These are phyloP conservation scores for Leucosporidium yakuticum DNA, from an alignment of 768 basidiomycete genomes.

Conservation along the genomic window DNA sequence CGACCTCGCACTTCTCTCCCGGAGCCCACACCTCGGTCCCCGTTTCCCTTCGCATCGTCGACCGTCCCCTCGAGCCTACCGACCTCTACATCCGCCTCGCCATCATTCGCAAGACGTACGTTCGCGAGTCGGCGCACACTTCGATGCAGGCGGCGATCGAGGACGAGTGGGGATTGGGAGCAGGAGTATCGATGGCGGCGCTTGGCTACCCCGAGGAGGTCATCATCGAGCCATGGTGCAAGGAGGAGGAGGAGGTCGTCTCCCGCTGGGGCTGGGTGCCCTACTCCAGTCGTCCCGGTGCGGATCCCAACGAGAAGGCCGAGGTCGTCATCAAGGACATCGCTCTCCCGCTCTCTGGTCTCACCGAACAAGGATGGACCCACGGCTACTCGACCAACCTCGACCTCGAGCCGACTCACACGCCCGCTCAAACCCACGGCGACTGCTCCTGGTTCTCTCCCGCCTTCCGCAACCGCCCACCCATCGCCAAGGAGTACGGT, in stretches of 20 bases:
- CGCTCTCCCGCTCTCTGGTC: conserved; percentile 27
- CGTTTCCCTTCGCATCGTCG: conserved; percentile 36
- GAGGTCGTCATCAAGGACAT: conserved; percentile 38
- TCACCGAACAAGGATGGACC: conserved; percentile 27
- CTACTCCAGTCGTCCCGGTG: conserved; percentile 34
- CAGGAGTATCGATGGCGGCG: conserved; percentile 16
- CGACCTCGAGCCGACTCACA: conserved; percentile 35
- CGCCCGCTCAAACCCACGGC: conserved; percentile 33
- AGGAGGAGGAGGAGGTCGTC: conserved; percentile 39
- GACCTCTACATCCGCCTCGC: conserved; percentile 40
- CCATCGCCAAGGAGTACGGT: conserved; percentile 33
- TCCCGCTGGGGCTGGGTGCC: conserved; percentile 38
- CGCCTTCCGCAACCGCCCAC: conserved; percentile 31
- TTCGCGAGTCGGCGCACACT: conserved; percentile 32
- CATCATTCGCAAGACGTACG: conserved; percentile 38
- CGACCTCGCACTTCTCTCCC: conserved; percentile 38
- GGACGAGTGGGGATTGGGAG: conserved; percentile 37
- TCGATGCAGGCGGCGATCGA: conserved; percentile 30
- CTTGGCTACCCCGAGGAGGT: conserved; percentile 37
- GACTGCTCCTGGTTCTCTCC: conserved; percentile 40
- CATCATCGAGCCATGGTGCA: conserved; percentile 37
- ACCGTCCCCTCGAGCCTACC: conserved; percentile 37
- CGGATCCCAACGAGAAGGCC: conserved; percentile 34
- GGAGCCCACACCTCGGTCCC: conserved; percentile 34
- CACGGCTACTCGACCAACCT: conserved; percentile 38